Base-by-base conservation (phyloP, 768 basidiomycete genomes). In the Boletellus ananiceps region DNA sequence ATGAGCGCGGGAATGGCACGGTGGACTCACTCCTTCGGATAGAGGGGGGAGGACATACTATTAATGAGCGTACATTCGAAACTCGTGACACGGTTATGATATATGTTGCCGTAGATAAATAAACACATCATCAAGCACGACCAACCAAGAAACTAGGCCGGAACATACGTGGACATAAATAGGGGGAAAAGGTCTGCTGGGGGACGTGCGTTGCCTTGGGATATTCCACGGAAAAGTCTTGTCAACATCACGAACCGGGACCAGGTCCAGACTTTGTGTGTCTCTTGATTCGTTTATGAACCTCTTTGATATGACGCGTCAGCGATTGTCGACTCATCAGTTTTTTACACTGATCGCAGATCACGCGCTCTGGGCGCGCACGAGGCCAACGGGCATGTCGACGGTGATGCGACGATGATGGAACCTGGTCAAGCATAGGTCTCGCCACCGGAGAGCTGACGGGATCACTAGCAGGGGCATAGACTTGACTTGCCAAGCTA, bases 231-330 rank as follows among this genome's bases (percentile, higher is more conserved):
- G 21, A 13, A 19, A 32, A 12, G 13, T 29, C 23, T 25, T 15
- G 14, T n/a, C 25, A 15, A n/a, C 9, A 12, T 31, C 21, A 49
- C 37, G 44, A 29, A 35, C 32, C 36, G 33, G 43, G 16, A 4
- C 44, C 31, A 19, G 25, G 32, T 21, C 18, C 23, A 15, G 44
- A 19, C 25, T 50, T 53, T 0, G 40, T 4, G 14, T 44, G 36
- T 19, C 63, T 55, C 50, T 55, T 64, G 15, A 57, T 45, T 11
- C 35, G 45, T 0, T 57, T 8, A 4, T 64, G 63, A 0, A 64
- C 55, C 15, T 64, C 63, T 4, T 27, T 50, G 0, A 51, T n/a
- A 29, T 64, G 63, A 23, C 63, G 50, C 15, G 2, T 52, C 0
- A 56, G 35, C 1, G 64, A 66, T 15, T 56, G 52, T 31, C 12